These are phyloP conservation scores for Avena eriantha DNA, from an alignment of 176 grass and related monocot genomes.

Conservation along the genomic window DNA sequence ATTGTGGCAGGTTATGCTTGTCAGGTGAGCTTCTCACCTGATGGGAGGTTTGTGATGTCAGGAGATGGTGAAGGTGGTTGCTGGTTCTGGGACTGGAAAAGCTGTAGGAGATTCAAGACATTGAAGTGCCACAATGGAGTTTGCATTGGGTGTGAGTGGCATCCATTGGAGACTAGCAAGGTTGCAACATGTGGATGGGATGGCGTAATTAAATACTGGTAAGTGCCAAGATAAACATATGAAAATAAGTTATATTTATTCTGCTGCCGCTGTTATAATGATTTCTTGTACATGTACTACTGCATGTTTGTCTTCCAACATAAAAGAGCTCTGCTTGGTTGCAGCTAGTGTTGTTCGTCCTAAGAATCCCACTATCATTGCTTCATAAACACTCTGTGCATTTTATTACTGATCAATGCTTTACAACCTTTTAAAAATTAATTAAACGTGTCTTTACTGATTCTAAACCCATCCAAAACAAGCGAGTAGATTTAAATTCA, in stretches of 20 bases:
- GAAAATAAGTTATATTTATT: slow-evolving; percentile 21
- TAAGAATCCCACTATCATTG: neutral
- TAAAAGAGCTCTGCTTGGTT: neutral
- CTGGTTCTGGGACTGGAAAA: slow-evolving; percentile 99
- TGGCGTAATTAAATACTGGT: slow-evolving; percentile 99
- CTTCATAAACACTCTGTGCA: neutral
- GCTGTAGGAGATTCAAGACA: slow-evolving; percentile 85
- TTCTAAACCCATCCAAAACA: neutral
- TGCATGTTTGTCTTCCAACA: neutral
- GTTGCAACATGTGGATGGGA: slow-evolving; percentile 99
- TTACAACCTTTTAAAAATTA: no score
- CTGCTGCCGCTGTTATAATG: slow-evolving; percentile 2
- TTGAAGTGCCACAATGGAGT: slow-evolving; percentile 90
- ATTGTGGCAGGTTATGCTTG: slow-evolving; percentile 97
- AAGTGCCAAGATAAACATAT: slow-evolving; percentile 43
- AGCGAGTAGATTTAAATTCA: neutral
- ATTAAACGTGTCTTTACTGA: no score
- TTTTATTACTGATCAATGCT: neutral
- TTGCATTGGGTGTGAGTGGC: slow-evolving; percentile 98
- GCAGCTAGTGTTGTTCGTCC: neutral
- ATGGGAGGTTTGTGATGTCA: slow-evolving; percentile 95
- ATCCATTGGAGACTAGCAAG: slow-evolving; percentile 96
- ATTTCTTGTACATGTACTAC: neutral
- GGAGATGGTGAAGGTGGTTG: slow-evolving; percentile 96
- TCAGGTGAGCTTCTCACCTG: slow-evolving; percentile 97